These are phyloP conservation scores for Cercospora nicotianae DNA, from an alignment of 2,329 filamentous ascomycete species.

Conservation along the genomic window DNA sequence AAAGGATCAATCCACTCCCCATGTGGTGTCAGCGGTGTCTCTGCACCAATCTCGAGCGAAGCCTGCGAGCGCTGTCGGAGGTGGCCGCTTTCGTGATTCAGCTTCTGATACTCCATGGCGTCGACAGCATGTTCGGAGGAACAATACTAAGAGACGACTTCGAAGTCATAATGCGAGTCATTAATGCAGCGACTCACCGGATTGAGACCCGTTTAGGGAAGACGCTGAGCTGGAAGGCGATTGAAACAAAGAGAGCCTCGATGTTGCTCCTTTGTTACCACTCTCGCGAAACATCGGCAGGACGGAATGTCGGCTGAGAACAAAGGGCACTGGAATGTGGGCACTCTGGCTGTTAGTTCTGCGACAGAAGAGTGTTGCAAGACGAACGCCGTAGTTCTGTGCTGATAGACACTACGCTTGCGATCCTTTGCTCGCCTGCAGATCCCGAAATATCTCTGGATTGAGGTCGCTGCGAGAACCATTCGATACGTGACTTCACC, in stretches of 20 bases:
- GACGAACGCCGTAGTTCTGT: too few relatives aligned
- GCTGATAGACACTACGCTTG: too few relatives aligned
- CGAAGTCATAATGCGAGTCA: background rate
- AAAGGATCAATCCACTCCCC: slow-evolving; percentile 4
- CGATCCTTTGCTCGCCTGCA: background rate
- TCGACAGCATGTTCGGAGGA: background rate
- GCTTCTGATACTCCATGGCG: slow-evolving; percentile 6
- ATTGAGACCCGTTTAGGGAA: background rate
- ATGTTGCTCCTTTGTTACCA: background rate
- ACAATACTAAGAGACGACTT: background rate
- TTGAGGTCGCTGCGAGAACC: background rate
- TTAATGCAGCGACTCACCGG: background rate
- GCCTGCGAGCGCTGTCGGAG: background rate
- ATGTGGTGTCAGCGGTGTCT: background rate
- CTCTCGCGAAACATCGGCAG: background rate
- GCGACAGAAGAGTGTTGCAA: too few relatives aligned
- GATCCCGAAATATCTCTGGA: background rate
- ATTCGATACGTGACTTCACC: background rate
- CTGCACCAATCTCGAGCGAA: background rate
- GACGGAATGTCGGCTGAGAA: background rate
- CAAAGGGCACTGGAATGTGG: background rate
- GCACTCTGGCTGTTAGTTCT: background rate
- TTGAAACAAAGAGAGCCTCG: background rate
- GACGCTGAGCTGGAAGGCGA: background rate
- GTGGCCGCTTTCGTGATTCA: slow-evolving; percentile 2